Base-by-base conservation (phyloP, 2,329 filamentous ascomycete genomes). In the Talaromyces verruculosus region DNA sequence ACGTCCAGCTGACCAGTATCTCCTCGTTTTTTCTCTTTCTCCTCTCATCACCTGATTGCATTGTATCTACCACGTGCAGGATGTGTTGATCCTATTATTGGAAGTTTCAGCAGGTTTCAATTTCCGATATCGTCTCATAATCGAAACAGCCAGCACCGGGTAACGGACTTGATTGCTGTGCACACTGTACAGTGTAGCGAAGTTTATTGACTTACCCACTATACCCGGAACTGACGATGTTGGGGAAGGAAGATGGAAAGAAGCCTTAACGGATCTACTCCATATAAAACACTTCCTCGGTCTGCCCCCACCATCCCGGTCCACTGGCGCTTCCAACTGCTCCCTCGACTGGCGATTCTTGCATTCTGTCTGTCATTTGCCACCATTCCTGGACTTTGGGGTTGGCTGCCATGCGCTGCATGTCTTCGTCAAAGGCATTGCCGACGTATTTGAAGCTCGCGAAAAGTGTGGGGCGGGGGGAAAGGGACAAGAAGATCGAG, bases 371-470 rank as follows among this genome's bases (percentile, higher is more conserved):
- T 60, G 91, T 93, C 87, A 93, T 89, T 66, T 81, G 81, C 91
- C 91, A 94, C 91, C 91, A 94, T 76, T 90, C 88, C 64, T 87
- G 84, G 39, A 93, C 89, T 73, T 88, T 89, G 0, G 86, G 84
- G 71, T 93, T 92, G 65, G 86, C 87, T 1, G 84, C 83, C 90
- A 93, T 93, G 68, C 82, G 84, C 76, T 86, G 84, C 91, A 94
- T 93, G 73, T 94, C 91, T 10, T 83, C 88, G 2, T 85, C 87
- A 67, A 86, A 93, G 69, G 91, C 85, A 67, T 85, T 85, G 0
- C 91, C 91, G n/a, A 90, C 82, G 72, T 93, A 94, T 75, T 91
- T 93, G 82, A 93, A 92, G 28, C 82, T 87, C 0, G 89, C 89
- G 74, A 93, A 93, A 1, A 94, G 82, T 49, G 88, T 88, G 85